phyloP scores from a whole-genome alignment of 164 flowering plant genomes.

The Vitis rupestris region DNA sequence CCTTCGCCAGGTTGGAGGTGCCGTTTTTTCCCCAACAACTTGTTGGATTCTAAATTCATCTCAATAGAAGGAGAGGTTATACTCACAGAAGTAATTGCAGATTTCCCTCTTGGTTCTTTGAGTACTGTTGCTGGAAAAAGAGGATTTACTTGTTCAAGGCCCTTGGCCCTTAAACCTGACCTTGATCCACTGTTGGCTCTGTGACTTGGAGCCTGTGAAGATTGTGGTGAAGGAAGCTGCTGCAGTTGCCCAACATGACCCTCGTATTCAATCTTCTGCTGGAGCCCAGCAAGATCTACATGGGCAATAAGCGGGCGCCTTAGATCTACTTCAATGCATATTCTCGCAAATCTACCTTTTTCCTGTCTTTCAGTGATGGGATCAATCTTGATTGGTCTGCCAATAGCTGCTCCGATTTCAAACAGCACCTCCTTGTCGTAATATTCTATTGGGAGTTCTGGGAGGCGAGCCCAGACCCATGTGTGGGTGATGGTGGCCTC shows the following conservation, averaged over 20 bases:
- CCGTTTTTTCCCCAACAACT: too few species aligned
- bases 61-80: background rate
- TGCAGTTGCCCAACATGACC: background rate
- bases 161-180: too few species aligned
- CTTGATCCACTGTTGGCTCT: too few species aligned
- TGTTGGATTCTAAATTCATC: background rate
- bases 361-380: background rate
- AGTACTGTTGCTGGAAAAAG: background rate
- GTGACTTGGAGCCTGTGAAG: background rate
- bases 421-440: background rate
- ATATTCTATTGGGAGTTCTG: background rate
- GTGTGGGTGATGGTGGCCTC: background rate
- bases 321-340: background rate
- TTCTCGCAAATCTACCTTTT: background rate
- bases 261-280: background rate
- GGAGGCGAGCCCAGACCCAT: background rate
- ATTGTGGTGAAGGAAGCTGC: background rate
- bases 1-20: background rate
- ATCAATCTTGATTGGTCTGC: background rate
- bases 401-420: background rate
- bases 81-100: background rate
- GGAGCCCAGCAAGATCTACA: background rate
- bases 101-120: background rate
- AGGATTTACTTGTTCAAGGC: background rate
- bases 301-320: background rate